Percentiles rank a stretch among this genome's conserved stretches.
Evolutionary conservation across 371 early-diverging fungal genomes (phyloP).

Genomic region (Parasitella parasitica): DNA sequence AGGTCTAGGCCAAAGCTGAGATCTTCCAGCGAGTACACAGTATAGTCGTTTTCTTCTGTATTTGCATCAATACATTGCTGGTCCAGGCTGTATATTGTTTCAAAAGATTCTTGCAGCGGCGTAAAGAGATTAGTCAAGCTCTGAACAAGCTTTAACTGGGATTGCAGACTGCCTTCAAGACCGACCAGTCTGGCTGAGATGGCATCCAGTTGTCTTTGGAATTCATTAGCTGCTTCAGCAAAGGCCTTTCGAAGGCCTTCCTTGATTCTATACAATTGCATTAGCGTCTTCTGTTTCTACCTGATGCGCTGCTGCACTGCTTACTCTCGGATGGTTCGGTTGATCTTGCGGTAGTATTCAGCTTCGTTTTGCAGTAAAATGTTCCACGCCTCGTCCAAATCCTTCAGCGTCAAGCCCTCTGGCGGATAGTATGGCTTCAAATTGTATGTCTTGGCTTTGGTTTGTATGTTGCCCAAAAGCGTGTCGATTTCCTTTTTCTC

Average conservation of each 20-base stretch:
- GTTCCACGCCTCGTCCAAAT: slow-evolving; percentile 80
- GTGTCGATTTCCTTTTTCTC: slow-evolving; percentile 89
- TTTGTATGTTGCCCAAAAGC: slow-evolving; percentile 90
- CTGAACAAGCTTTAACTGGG: slow-evolving; percentile 73
- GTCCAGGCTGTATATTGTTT: slow-evolving; percentile 64
- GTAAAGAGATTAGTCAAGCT: slow-evolving; percentile 31
- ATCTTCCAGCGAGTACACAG: slow-evolving; percentile 87
- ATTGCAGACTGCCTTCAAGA: slow-evolving; percentile 73
- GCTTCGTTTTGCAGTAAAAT: slow-evolving; percentile 74
- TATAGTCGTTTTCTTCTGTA: slow-evolving; percentile 93
- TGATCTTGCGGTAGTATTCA: slow-evolving; percentile 73
- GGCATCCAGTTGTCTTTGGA: slow-evolving; percentile 64
- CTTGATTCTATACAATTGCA: slow-evolving; percentile 79
- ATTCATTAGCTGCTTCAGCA: slow-evolving; percentile 78
- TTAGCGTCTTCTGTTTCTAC: too few relatives aligned
- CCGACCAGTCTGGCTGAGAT: slow-evolving; percentile 66
- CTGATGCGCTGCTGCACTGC: neutral
- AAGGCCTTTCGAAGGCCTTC: slow-evolving; percentile 71
- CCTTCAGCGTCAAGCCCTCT: slow-evolving; percentile 68
- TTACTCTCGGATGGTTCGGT: slow-evolving; percentile 79
- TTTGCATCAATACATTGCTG: slow-evolving; percentile 77
- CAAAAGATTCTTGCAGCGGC: slow-evolving; percentile 55
- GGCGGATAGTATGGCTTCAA: slow-evolving; percentile 84
- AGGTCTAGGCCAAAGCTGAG: slow-evolving; percentile 83
- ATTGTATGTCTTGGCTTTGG: slow-evolving; percentile 92